A percentile compares a stretch with the other conserved stretches of the same genome.
Conservation (phyloP, 176 grass and related monocot species). For the Areca catechu region DNA sequence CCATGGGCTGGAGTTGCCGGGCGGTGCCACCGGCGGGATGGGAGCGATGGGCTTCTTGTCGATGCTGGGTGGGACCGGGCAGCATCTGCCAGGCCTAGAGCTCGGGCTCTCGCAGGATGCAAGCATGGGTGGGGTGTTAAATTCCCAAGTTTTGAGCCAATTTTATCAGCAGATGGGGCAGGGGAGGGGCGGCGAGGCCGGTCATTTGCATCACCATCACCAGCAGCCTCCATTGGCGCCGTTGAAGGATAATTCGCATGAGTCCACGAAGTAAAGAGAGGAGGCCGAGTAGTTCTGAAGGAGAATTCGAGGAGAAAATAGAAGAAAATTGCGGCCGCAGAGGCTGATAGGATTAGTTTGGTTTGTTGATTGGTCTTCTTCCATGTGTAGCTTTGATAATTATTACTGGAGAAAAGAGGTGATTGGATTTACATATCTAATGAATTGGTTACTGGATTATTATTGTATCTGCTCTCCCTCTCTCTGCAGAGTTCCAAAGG, state of each 20-base stretch:
- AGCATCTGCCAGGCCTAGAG: slow-evolving; percentile 6
- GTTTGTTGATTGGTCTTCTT: slow-evolving; percentile 9
- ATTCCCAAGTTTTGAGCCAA: slow-evolving; percentile 8
- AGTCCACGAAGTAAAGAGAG: slow-evolving; percentile 40
- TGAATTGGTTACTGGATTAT: not conserved
- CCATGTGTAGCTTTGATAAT: slow-evolving; percentile 4
- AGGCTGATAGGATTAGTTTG: not conserved
- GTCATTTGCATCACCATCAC: slow-evolving; percentile 42
- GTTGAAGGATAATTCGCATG: slow-evolving; percentile 45
- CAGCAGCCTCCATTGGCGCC: slow-evolving; percentile 30
- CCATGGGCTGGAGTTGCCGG: not conserved
- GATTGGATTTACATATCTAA: too few relatives aligned
- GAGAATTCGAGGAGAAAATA: not conserved
- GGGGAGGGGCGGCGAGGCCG: slow-evolving; percentile 10
- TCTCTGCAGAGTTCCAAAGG: not conserved
- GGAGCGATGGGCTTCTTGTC: slow-evolving; percentile 8
- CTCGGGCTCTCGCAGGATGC: slow-evolving; percentile 8
- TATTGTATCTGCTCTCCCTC: not conserved
- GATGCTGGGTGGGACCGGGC: slow-evolving; percentile 2
- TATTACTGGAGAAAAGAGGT: too few relatives aligned
- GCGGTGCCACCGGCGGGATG: not conserved
- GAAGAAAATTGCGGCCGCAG: slow-evolving; percentile 13
- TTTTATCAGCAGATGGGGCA: slow-evolving; percentile 9
- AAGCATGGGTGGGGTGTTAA: slow-evolving; percentile 1
- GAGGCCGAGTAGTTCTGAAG: not conserved